phyloP scores from a whole-genome alignment of 352 stramenopile genomes.

The Phytophthora constricta region DNA sequence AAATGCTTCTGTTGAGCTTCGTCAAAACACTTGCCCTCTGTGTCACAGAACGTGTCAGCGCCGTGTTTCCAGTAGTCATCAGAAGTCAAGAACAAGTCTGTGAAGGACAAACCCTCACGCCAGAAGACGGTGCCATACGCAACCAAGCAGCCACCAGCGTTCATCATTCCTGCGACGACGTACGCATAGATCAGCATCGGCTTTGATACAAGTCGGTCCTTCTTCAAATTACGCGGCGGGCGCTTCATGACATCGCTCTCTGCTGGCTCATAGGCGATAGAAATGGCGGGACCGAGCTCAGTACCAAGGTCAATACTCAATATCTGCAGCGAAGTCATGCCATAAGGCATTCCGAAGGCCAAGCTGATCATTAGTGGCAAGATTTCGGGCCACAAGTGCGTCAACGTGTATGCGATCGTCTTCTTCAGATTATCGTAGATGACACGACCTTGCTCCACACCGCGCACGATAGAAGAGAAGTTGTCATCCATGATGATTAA shows the following conservation, averaged over 20 bases:
- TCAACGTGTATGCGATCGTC: slow-evolving; percentile 91
- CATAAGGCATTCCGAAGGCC: slow-evolving; percentile 80
- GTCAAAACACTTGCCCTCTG: slow-evolving; percentile 39
- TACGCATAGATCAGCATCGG: slow-evolving; percentile 89
- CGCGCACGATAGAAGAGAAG: slow-evolving; percentile 37
- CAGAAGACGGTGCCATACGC: slow-evolving; percentile 46
- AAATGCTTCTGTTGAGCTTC: slow-evolving; percentile 56
- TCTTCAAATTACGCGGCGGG: slow-evolving; percentile 65
- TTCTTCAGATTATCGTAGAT: slow-evolving; percentile 94
- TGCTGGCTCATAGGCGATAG: slow-evolving; percentile 85
- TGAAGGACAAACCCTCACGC: slow-evolving; percentile 45
- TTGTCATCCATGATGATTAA: slow-evolving; percentile 97
- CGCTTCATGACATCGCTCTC: slow-evolving; percentile 86
- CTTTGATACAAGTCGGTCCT: slow-evolving; percentile 79
- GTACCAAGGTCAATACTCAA: slow-evolving; percentile 89
- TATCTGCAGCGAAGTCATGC: slow-evolving; percentile 90
- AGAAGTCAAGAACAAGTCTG: slow-evolving; percentile 45
- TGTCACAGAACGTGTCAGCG: slow-evolving; percentile 33
- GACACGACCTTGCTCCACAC: slow-evolving; percentile 56
- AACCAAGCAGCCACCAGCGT: slow-evolving; percentile 55
- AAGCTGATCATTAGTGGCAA: slow-evolving; percentile 68
- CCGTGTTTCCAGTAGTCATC: slow-evolving; percentile 40
- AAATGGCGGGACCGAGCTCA: slow-evolving; percentile 90
- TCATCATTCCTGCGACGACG: slow-evolving; percentile 82
- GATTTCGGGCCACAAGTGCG: slow-evolving; percentile 87